phyloP scores from a whole-genome alignment of 352 stramenopile genomes.

The Hyaloperonospora arabidopsidis region DNA sequence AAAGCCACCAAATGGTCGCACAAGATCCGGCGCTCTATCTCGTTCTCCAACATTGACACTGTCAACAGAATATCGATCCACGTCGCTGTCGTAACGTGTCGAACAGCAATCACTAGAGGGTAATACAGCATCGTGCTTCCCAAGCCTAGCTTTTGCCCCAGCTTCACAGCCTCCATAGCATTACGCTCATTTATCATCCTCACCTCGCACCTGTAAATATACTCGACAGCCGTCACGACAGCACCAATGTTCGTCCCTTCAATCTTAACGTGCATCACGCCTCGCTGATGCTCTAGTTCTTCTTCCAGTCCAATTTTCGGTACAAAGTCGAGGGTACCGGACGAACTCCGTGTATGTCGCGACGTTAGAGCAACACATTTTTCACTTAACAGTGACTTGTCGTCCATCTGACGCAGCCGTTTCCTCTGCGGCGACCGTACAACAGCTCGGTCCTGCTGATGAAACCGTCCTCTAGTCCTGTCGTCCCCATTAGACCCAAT shows the following conservation, averaged over 20 bases:
- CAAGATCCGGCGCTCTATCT: constrained; percentile 19
- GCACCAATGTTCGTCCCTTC: constrained; percentile 29
- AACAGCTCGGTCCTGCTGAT: constrained; percentile 7
- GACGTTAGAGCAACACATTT: constrained; percentile 7
- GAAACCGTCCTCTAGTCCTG: constrained; percentile 1
- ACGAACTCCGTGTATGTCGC: constrained; percentile 18
- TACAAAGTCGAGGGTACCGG: constrained; percentile 6
- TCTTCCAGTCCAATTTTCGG: not conserved
- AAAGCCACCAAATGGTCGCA: constrained; percentile 22
- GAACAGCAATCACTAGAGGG: constrained; percentile 31
- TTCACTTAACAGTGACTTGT: constrained; percentile 8
- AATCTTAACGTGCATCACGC: constrained; percentile 40
- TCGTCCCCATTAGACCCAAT: not conserved
- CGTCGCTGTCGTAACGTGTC: constrained; percentile 22
- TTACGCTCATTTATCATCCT: constrained; percentile 26
- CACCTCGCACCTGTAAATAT: constrained; percentile 40
- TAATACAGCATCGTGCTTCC: constrained; percentile 33
- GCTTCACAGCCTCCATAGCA: constrained; percentile 29
- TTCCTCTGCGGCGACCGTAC: constrained; percentile 13
- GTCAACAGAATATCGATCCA: constrained; percentile 45
- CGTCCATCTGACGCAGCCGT: constrained; percentile 12
- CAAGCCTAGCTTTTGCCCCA: constrained; percentile 43
- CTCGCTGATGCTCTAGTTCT: constrained; percentile 4
- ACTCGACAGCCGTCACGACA: constrained; percentile 48
- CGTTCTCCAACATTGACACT: constrained; percentile 19